A percentile compares a stretch with the other conserved stretches of the same genome.
These are phyloP conservation scores for Ceratobasidium sp. DNA, from an alignment of 1,284 basidiomycete genomes.

Conservation along the genomic window DNA sequence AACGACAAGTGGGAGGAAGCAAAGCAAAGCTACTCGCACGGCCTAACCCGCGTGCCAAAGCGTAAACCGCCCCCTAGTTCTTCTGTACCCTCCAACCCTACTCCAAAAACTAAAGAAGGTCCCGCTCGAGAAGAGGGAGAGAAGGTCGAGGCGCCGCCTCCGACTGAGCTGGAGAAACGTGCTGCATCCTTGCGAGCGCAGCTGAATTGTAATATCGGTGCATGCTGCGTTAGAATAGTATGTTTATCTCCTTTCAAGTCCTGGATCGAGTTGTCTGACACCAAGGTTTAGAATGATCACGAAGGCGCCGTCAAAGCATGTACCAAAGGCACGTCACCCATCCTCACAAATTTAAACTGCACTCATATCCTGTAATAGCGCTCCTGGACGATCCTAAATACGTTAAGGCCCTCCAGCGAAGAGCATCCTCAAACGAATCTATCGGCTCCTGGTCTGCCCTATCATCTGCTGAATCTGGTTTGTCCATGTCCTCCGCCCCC, in stretches of 20 bases:
- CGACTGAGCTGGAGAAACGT: slow-evolving; percentile 58
- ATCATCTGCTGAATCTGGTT: slow-evolving; percentile 85
- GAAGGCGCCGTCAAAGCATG: slow-evolving; percentile 81
- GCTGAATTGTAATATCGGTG: slow-evolving; percentile 82
- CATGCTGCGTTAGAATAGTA: slow-evolving; percentile 80
- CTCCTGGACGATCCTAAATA: slow-evolving; percentile 86
- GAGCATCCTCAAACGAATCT: slow-evolving; percentile 84
- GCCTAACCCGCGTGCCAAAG: slow-evolving; percentile 36
- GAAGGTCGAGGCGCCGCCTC: slow-evolving; percentile 35
- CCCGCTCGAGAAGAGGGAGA: slow-evolving; percentile 44
- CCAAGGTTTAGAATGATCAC: slow-evolving; percentile 68
- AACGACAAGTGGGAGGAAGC: slow-evolving; percentile 46
- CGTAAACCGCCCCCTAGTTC: background rate
- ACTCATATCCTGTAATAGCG: slow-evolving; percentile 62
- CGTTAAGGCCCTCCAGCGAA: slow-evolving; percentile 87
- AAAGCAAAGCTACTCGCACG: slow-evolving; percentile 40
- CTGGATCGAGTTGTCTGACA: slow-evolving; percentile 28
- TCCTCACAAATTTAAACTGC: background rate
- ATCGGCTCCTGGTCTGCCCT: slow-evolving; percentile 86
- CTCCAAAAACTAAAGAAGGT: slow-evolving; percentile 46
- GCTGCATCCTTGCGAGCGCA: slow-evolving; percentile 70
- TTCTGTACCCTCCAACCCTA: background rate
- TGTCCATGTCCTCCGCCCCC: slow-evolving; percentile 38
- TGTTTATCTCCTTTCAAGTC: slow-evolving; percentile 50
- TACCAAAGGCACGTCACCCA: slow-evolving; percentile 67